Percentiles rank a stretch among this genome's conserved stretches.
phyloP scores from a whole-genome alignment of 495 filamentous ascomycete species.

The Aspergillus nidulans region DNA sequence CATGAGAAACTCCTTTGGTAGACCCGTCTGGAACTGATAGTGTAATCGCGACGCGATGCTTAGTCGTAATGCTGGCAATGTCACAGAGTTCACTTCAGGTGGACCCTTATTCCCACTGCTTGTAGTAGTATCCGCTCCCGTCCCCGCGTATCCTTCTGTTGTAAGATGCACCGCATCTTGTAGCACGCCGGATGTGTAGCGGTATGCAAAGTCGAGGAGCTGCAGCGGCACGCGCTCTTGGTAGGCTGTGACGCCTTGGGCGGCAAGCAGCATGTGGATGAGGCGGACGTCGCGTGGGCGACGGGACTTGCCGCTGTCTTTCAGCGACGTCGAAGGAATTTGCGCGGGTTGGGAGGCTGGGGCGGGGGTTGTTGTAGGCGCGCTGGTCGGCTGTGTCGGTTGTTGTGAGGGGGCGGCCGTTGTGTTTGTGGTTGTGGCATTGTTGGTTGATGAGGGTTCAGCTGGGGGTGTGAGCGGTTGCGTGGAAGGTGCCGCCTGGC shows the following conservation, averaged over 20 bases:
- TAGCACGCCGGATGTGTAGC: constrained; percentile 55
- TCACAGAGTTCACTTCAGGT: constrained; percentile 44
- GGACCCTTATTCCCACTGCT: constrained; percentile 16
- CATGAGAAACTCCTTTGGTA: constrained; percentile 82
- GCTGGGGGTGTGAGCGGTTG: constrained; percentile 44
- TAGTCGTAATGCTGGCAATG: constrained; percentile 54
- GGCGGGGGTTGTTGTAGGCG: constrained; percentile 17
- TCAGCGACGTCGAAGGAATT: constrained; percentile 50
- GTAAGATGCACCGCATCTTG: constrained; percentile 51
- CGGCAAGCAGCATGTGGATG: constrained; percentile 84
- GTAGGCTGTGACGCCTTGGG: constrained; percentile 82
- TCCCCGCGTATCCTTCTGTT: constrained; percentile 47
- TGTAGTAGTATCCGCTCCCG: constrained; percentile 22
- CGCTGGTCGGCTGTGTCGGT: constrained; percentile 14
- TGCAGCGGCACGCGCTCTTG: constrained; percentile 92
- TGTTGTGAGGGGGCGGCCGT: constrained; percentile 11
- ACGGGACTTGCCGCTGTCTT: constrained; percentile 59
- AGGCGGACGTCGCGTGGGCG: constrained; percentile 88
- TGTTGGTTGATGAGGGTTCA: constrained; percentile 28
- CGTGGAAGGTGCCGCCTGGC: constrained; percentile 32
- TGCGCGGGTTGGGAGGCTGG: constrained; percentile 29
- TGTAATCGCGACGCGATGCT: constrained; percentile 60
- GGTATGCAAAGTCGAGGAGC: constrained; percentile 96
- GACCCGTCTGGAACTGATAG: constrained; percentile 58
- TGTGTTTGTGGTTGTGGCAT: constrained; percentile 12